Percentiles rank a stretch among this genome's conserved stretches.
These are phyloP conservation scores for Pinus tabuliformis DNA, from an alignment of 75 land plant genomes.

Conservation along the genomic window DNA sequence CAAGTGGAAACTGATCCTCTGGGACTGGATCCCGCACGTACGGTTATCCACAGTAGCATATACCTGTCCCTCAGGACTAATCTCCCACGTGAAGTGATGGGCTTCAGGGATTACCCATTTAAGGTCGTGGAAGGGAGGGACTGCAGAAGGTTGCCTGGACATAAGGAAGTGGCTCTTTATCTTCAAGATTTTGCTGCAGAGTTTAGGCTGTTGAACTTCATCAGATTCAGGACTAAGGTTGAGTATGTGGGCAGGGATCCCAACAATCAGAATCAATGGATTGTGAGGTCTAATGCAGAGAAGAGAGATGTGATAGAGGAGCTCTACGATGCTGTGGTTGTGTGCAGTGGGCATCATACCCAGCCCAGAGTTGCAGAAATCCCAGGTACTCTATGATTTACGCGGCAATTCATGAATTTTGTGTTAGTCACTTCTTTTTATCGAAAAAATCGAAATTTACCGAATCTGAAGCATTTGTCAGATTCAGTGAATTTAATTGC, in stretches of 20 bases:
- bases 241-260: constrained; percentile 16
- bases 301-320: constrained; percentile 21
- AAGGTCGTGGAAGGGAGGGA: constrained; percentile 38
- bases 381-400: constrained; percentile 45
- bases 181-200: constrained; percentile 53
- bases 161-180: constrained; percentile 69
- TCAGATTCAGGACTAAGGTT: constrained; percentile 59
- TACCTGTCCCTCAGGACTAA: constrained; percentile 82
- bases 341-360: constrained; percentile 89
- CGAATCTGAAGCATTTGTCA: too few species aligned
- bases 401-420: too few species aligned
- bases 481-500: too few species aligned
- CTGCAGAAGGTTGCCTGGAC: constrained; percentile 72
- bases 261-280: constrained; percentile 34
- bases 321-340: constrained; percentile 85
- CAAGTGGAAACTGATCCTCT: constrained; percentile 58
- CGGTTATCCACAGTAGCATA: constrained; percentile 59
- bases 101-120: constrained; percentile 76
- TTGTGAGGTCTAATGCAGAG: constrained; percentile 24
- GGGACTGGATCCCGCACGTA: constrained; percentile 34
- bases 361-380: constrained; percentile 74
- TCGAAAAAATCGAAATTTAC: too few species aligned
- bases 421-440: too few species aligned
- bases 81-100: constrained; percentile 80
- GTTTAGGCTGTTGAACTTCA: constrained; percentile 35